Base-by-base conservation (phyloP, 768 basidiomycete genomes). In the Mycena latifolia region DNA sequence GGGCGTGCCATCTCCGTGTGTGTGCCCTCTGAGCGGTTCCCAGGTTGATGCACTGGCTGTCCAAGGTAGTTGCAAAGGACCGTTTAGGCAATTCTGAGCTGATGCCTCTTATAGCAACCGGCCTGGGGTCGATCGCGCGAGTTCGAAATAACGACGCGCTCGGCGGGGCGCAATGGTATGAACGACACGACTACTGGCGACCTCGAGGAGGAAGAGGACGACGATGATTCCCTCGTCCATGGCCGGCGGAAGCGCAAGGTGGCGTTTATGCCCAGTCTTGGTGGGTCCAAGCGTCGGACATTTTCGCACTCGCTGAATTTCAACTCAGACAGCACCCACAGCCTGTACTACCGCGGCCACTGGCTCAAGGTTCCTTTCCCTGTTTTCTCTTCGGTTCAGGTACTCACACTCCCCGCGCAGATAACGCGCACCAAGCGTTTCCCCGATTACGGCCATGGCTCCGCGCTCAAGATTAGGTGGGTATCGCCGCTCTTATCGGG, bases 31-130 rank as follows among this genome's bases (percentile, higher is more conserved):
- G 22, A 43, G 27, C 39, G 37, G 46, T 61, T 61, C 62, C n/a
- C 69, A 93, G 92, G 93, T 76, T 94, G 69, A 93, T 94, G 92
- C 92, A 95, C 72, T 95, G 93, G 94, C 83, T 95, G 51, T 84
- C 92, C 25, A 95, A 94, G 86, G 92, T 89, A 61, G 11, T 17
- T 68, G 57, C 22, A 55, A 63, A 14, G 63, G 62, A 18, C 33
- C 39, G 35, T 52, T 48, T 64, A 35, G 33, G 59, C 57, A 56
- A 65, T 71, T 20, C 72, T 55, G 48, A 12, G 31, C 69, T 67
- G 65, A 65, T 45, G 41, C 59, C 67, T 57, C 56, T 58, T 35
- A 24, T 47, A 95, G 93, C 94, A 95, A 91, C 94, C 94, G 15
- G 91, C 93, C 25, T 95, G 93, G 92, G 92, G 92, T 9, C 88